These are phyloP conservation scores for Hypoxylon fragiforme DNA, from an alignment of 495 filamentous ascomycete genomes.

Conservation along the genomic window DNA sequence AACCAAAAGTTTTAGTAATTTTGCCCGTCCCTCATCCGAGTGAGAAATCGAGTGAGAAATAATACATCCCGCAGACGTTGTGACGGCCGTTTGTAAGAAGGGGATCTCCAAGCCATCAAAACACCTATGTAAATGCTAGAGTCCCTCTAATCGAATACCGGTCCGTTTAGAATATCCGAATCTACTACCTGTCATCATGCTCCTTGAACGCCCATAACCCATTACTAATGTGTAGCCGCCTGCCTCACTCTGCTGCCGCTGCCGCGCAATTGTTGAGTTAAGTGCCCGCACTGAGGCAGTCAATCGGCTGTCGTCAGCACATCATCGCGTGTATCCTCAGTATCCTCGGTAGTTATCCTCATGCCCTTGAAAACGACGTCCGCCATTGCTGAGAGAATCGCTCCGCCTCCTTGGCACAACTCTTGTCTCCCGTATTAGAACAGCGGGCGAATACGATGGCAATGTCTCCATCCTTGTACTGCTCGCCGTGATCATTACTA, in stretches of 20 bases:
- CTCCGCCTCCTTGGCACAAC: conserved; percentile 70
- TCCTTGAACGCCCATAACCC: conserved; percentile 26
- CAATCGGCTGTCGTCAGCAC: conserved; percentile 13
- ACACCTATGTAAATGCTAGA: conserved; percentile 41
- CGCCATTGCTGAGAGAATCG: conserved; percentile 52
- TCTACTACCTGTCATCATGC: conserved; percentile 21
- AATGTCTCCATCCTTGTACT: conserved; percentile 86
- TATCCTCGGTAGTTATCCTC: too few species aligned
- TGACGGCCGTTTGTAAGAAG: conserved; percentile 7
- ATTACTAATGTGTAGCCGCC: conserved; percentile 1
- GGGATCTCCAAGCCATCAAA: conserved; percentile 32
- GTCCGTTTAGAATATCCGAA: conserved; percentile 26
- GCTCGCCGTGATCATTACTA: conserved; percentile 42
- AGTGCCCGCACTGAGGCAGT: conserved; percentile 15
- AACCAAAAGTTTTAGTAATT: neutral
- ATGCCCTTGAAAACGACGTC: conserved; percentile 41
- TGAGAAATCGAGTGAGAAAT: conserved; percentile 6
- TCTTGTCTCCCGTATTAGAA: conserved; percentile 53
- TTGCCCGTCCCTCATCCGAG: neutral
- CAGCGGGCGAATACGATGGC: conserved; percentile 77
- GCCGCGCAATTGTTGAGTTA: conserved; percentile 13
- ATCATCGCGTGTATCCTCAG: conserved; percentile 18
- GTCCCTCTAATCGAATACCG: conserved; percentile 24
- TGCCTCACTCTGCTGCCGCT: conserved; percentile 6
- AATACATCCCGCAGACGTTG: conserved; percentile 25